Evolutionary conservation across 495 filamentous ascomycete species (phyloP), one percentile per base, ranked within the genome.

Genomic region (Monascus purpureus): DNA sequence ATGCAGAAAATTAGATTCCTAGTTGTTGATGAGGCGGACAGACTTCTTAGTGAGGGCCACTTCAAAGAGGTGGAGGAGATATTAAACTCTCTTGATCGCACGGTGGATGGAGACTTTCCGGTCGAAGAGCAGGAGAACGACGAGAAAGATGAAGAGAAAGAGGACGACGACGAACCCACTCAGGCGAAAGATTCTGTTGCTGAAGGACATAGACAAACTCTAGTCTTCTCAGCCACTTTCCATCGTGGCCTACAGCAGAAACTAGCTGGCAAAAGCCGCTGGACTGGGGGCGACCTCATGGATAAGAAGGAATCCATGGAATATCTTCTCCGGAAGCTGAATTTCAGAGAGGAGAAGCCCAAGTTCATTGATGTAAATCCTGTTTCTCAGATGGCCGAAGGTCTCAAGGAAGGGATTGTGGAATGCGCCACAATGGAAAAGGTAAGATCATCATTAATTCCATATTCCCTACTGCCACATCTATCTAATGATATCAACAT

Each of bases 191-290:
- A n/a, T n/a, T 30, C 31, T 13, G 43, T 32, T 30, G 35, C 32
- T 13, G 29, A 24, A 17, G 31, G 18, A 24, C 39, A 57, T n/a
- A 67, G 84, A 15, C 90, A 97, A 50, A 96, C 86, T 1, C 68
- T 97, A 2, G 82, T 97, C 22, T 97, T 97, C 57, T 96, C 92
- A 0, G 90, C 90, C 2, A 97, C 90, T 0, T 94, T 97, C 57
- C 79, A 93, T 46, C 81, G 81, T 43, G 76, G 74, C 8, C 52
- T 97, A 31, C 87, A 95, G 47, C 79, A 87, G 44, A 95, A 93
- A 45, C 64, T 97, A 2, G 73, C 82, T 6, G 79, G 82, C 3
- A 92, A 85, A 46, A 61, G 69, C 4, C 71, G 67, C 16, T 54
- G 56, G 47, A 40, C 48, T 9, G 51, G 50, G 13, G 63, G 63